Conservation (phyloP, 2,329 filamentous ascomycete genomes). For the Tolypocladium cylindrosporum region DNA sequence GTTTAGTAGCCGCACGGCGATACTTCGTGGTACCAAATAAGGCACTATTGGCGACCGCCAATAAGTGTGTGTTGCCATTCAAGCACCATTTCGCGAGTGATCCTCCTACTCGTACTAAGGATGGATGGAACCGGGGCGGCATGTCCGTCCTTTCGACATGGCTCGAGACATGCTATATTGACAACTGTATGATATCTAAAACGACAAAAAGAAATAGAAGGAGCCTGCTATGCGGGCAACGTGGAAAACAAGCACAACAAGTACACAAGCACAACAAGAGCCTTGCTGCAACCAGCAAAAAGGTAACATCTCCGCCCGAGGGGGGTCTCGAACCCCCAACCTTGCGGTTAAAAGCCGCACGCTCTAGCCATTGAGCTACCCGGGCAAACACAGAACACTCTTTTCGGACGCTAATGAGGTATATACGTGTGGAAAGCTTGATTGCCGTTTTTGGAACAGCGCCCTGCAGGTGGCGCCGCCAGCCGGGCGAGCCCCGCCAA, state of each 20-base stretch:
- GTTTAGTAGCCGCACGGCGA: too few species aligned
- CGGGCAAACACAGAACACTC: conserved; percentile 6
- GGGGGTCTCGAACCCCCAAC: conserved; percentile 22
- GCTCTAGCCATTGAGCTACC: conserved; percentile 24
- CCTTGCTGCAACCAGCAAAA: neutral
- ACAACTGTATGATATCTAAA: too few species aligned
- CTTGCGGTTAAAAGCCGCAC: conserved; percentile 24
- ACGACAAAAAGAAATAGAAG: neutral
- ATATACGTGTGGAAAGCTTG: neutral
- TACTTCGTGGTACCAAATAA: too few species aligned
- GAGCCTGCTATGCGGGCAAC: neutral
- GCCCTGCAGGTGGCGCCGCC: neutral
- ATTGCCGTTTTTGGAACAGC: neutral
- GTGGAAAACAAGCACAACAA: neutral
- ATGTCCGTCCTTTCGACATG: too few species aligned
- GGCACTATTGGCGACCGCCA: too few species aligned
- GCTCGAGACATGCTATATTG: too few species aligned
- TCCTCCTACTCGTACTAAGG: too few species aligned
- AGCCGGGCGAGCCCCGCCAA: neutral
- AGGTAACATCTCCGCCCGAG: conserved; percentile 13
- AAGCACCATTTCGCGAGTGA: too few species aligned
- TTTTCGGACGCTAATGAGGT: neutral
- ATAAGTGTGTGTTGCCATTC: too few species aligned
- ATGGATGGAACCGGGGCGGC: too few species aligned
- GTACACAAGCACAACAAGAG: neutral